Percentiles rank a stretch among this genome's conserved stretches.
phyloP scores from a whole-genome alignment of 139 green algal genomes.

The Chlorella sp. region DNA sequence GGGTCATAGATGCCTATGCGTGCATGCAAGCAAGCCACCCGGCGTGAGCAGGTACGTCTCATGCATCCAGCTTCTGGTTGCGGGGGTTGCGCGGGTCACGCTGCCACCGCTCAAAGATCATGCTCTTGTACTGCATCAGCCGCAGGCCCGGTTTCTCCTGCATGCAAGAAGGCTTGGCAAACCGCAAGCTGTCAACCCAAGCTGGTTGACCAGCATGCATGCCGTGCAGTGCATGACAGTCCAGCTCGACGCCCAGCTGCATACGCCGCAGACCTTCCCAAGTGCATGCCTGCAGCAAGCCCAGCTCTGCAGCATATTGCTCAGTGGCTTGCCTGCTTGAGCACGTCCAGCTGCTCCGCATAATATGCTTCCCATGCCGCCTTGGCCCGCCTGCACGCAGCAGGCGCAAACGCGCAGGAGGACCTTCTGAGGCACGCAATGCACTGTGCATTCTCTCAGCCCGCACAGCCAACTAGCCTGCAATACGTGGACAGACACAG shows the following conservation, averaged over 20 bases:
- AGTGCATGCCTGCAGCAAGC: background rate
- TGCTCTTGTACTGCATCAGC: constrained; percentile 50
- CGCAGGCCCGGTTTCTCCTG: constrained; percentile 81
- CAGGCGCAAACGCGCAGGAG: no score
- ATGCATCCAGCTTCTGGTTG: constrained; percentile 31
- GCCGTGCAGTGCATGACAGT: background rate
- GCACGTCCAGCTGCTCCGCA: constrained; percentile 52
- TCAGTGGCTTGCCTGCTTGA: constrained; percentile 12
- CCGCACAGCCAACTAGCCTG: background rate
- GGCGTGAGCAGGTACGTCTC: no score
- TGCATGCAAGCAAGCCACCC: no score
- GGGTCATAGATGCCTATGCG: no score
- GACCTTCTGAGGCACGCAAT: no score
- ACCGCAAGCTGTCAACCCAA: no score
- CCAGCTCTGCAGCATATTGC: no score
- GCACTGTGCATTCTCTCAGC: background rate
- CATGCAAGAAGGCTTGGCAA: background rate
- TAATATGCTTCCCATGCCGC: constrained; percentile 74
- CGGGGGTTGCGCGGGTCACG: constrained; percentile 67
- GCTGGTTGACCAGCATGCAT: background rate
- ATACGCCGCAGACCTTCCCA: no score
- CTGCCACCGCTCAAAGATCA: constrained; percentile 77
- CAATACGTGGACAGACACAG: no score
- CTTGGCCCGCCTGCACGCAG: constrained; percentile 63
- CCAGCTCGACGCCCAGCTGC: background rate